phyloP scores from a whole-genome alignment of 768 basidiomycete genomes.

The Lactarius pseudohatsudake region DNA sequence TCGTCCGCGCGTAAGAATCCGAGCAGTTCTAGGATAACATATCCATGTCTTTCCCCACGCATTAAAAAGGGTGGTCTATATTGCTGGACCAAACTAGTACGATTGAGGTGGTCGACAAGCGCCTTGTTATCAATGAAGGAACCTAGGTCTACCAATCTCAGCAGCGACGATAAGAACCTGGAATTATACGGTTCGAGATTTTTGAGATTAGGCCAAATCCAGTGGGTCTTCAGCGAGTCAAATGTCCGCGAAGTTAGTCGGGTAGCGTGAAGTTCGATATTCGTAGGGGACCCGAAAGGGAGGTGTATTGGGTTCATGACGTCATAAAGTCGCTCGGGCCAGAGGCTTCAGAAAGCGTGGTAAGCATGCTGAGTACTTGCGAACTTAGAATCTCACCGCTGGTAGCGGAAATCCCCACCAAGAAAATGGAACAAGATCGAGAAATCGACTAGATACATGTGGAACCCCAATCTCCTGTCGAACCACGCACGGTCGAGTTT shows the following conservation, averaged over 20 bases:
- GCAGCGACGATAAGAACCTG: slow-evolving; percentile 14
- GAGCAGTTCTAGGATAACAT: slow-evolving; percentile 18
- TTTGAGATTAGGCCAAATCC: slow-evolving; percentile 20
- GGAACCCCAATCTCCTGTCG: slow-evolving; percentile 21
- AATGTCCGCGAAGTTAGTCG: slow-evolving; percentile 8
- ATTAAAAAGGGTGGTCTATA: slow-evolving; percentile 5
- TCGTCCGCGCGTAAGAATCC: slow-evolving; percentile 13
- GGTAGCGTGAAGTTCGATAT: slow-evolving; percentile 1
- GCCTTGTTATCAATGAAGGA: slow-evolving; percentile 18
- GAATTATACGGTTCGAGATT: not conserved
- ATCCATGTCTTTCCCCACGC: not conserved
- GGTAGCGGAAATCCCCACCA: not conserved
- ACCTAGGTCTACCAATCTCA: slow-evolving; percentile 27
- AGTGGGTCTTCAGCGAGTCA: slow-evolving; percentile 15
- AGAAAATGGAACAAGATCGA: slow-evolving; percentile 7
- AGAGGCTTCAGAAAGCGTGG: slow-evolving; percentile 8
- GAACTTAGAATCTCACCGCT: slow-evolving; percentile 6
- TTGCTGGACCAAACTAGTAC: not conserved
- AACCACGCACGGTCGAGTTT: slow-evolving; percentile 20
- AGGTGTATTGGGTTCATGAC: slow-evolving; percentile 16
- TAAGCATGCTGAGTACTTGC: not conserved
- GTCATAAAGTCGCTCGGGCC: slow-evolving; percentile 26
- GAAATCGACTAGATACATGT: slow-evolving; percentile 20
- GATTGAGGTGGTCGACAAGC: slow-evolving; percentile 17
- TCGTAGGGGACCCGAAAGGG: slow-evolving; percentile 19